Evolutionary conservation across 2,329 filamentous ascomycete genomes (phyloP).

Genomic region (Fusarium oxysporum): DNA sequence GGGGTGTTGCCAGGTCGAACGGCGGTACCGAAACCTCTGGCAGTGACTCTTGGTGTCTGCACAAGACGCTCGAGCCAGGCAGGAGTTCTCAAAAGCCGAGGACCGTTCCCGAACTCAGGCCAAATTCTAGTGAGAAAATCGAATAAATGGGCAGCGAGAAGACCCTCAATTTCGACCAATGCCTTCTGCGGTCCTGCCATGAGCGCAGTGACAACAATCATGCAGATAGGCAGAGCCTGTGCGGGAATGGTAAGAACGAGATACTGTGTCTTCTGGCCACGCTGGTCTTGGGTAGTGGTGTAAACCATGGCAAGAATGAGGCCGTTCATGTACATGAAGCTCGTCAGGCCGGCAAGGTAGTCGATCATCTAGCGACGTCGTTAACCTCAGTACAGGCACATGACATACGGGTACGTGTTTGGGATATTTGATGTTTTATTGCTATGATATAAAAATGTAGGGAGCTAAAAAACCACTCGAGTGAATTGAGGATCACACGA

Average conservation of each 20-base stretch:
- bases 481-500: conserved; percentile 69
- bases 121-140: conserved; percentile 91
- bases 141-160: conserved; percentile 88
- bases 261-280: conserved; percentile 79
- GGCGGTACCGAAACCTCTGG: conserved; percentile 64
- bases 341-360: conserved; percentile 48
- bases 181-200: conserved; percentile 67
- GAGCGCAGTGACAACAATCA: conserved; percentile 80
- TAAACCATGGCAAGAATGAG: conserved; percentile 85
- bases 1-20: conserved; percentile 53
- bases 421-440: conserved; percentile 35
- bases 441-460: conserved; percentile 63
- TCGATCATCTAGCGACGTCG: conserved; percentile 48
- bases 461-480: conserved; percentile 70
- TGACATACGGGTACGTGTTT: conserved; percentile 12
- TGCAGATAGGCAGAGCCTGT: conserved; percentile 82
- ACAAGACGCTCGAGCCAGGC: conserved; percentile 76
- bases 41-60: conserved; percentile 50
- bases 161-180: conserved; percentile 77
- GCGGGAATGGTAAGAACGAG: conserved; percentile 87
- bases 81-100: conserved; percentile 81
- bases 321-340: conserved; percentile 66
- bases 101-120: conserved; percentile 87
- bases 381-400: conserved; percentile 38
- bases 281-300: conserved; percentile 87